phyloP scores from a whole-genome alignment of 2,329 filamentous ascomycete genomes.

The Lomentospora prolificans region DNA sequence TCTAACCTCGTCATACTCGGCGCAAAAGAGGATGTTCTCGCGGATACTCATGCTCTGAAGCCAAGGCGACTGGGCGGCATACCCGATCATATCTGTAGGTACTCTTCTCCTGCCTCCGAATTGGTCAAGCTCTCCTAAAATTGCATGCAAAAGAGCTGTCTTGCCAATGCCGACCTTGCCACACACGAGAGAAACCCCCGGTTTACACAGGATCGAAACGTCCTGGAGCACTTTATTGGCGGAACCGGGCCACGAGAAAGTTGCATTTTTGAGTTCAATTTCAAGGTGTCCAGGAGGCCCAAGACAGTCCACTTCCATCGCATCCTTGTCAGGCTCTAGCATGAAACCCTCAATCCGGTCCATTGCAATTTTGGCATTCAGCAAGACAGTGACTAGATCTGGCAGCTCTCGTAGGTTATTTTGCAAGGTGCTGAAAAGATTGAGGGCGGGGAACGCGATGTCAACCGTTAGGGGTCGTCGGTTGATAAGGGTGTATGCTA shows the following conservation, averaged over 20 bases:
- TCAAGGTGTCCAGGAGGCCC: conserved; percentile 16
- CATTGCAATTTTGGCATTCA: conserved; percentile 78
- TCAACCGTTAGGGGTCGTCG: conserved; percentile 63
- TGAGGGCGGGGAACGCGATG: conserved; percentile 76
- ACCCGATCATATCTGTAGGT: conserved; percentile 40
- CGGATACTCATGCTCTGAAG: conserved; percentile 56
- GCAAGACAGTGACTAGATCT: conserved; percentile 60
- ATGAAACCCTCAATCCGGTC: conserved; percentile 79
- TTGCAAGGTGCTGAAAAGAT: conserved; percentile 70
- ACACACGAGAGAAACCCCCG: conserved; percentile 44
- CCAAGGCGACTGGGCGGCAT: conserved; percentile 54
- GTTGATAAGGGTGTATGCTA: conserved; percentile 66
- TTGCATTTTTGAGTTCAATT: conserved; percentile 51
- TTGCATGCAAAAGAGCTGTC: conserved; percentile 47
- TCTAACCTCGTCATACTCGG: conserved; percentile 38
- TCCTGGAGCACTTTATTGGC: conserved; percentile 38
- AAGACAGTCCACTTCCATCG: conserved; percentile 19
- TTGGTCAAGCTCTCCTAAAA: conserved; percentile 59
- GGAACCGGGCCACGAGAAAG: conserved; percentile 72
- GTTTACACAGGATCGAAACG: conserved; percentile 34
- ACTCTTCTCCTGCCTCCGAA: conserved; percentile 36
- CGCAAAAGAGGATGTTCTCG: conserved; percentile 56
- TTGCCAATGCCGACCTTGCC: conserved; percentile 54
- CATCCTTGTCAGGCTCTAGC: conserved; percentile 68
- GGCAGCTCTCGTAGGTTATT: conserved; percentile 65